phyloP scores from a whole-genome alignment of 345 rosid species.

The Garcia nutans region DNA sequence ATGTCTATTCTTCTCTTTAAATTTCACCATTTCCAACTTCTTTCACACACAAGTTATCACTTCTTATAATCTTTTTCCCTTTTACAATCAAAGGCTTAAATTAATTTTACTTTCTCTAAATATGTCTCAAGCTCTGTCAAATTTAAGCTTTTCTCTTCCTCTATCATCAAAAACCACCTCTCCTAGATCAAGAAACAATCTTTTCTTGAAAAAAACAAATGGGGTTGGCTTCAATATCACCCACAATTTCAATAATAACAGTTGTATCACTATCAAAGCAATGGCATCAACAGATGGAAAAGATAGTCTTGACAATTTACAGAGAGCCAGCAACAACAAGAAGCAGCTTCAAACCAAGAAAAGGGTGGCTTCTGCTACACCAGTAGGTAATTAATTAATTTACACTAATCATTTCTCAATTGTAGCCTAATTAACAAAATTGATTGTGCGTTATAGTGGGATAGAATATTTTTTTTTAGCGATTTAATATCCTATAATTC shows the following conservation, averaged over 20 bases:
- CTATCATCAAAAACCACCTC: conserved; percentile 2
- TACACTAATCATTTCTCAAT: not conserved
- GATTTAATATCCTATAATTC: no score
- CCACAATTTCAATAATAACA: not conserved
- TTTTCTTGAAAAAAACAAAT: not conserved
- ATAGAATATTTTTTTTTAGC: no score
- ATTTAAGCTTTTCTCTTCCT: conserved; percentile 26
- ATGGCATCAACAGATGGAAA: conserved; percentile 36
- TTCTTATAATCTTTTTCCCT: not conserved
- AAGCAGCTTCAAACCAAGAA: conserved; percentile 34
- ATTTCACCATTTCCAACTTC: not conserved
- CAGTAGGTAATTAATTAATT: conserved; percentile 33
- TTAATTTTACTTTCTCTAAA: not conserved
- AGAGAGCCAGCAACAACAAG: conserved; percentile 33
- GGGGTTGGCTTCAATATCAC: not conserved
- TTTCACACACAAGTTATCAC: no score
- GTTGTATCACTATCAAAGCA: not conserved
- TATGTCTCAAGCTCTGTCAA: conserved; percentile 39
- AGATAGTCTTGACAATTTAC: conserved; percentile 49
- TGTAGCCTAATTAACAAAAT: no score
- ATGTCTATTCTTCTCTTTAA: conserved; percentile 27
- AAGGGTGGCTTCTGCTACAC: conserved; percentile 38
- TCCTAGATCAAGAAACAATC: not conserved
- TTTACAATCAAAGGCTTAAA: not conserved
- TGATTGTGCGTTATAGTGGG: no score